Evolutionary conservation across 2,329 filamentous ascomycete genomes (phyloP).

Genomic region (Phialophora expanda): DNA sequence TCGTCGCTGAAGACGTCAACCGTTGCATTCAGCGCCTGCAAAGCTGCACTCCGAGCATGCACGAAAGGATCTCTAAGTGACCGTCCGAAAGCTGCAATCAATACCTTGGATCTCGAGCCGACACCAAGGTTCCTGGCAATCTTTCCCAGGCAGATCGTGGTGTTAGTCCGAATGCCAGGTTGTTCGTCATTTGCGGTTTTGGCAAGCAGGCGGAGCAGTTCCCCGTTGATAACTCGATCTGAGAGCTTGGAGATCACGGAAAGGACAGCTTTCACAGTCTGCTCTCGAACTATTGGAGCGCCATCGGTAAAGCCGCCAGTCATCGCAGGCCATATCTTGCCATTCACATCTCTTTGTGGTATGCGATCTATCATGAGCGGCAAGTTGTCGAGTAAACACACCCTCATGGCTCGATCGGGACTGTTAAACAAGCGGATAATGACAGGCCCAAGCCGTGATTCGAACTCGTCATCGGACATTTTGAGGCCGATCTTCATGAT

Average conservation of each 20-base stretch:
- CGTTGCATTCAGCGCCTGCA: constrained; percentile 85
- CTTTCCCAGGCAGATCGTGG: constrained; percentile 94
- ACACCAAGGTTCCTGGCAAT: constrained; percentile 87
- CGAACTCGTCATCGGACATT: constrained; percentile 87
- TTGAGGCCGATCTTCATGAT: constrained; percentile 92
- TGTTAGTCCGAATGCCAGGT: constrained; percentile 95
- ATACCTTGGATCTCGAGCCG: constrained; percentile 79
- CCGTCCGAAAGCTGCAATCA: constrained; percentile 88
- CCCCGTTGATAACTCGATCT: constrained; percentile 90
- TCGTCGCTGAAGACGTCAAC: constrained; percentile 86
- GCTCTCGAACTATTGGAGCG: constrained; percentile 88
- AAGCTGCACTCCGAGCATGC: constrained; percentile 85
- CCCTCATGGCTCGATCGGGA: constrained; percentile 87
- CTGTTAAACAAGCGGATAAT: constrained; percentile 86
- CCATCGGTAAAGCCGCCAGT: constrained; percentile 92
- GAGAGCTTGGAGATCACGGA: constrained; percentile 86
- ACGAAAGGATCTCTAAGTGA: constrained; percentile 92
- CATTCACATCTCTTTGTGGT: constrained; percentile 85
- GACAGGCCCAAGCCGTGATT: constrained; percentile 80
- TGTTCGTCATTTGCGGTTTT: constrained; percentile 98
- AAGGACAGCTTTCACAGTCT: constrained; percentile 92
- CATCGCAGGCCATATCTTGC: constrained; percentile 95
- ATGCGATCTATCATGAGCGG: constrained; percentile 90
- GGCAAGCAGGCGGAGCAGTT: constrained; percentile 85
- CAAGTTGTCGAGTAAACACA: constrained; percentile 87